phyloP scores from a whole-genome alignment of 1,284 basidiomycete genomes.

The Cutaneotrichosporon mucoides region DNA sequence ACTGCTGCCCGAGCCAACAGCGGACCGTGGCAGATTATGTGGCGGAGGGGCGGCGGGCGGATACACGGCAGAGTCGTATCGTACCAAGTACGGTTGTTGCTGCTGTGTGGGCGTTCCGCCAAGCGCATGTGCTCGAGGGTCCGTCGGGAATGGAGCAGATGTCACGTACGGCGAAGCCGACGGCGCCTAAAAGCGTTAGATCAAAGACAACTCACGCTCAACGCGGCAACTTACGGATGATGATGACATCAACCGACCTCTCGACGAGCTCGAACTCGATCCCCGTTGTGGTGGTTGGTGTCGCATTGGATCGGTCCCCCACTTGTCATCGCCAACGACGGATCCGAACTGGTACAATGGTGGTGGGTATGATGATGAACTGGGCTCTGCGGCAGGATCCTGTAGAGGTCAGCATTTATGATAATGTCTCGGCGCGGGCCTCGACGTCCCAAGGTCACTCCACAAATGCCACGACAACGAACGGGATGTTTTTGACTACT shows the following conservation, averaged over 20 bases:
- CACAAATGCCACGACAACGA: too few relatives aligned
- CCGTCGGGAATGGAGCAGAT: slow-evolving; percentile 32
- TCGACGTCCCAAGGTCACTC: too few relatives aligned
- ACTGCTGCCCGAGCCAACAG: slow-evolving; percentile 12
- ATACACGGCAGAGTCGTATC: slow-evolving; percentile 36
- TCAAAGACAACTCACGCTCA: too few relatives aligned
- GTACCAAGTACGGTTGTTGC: slow-evolving; percentile 19
- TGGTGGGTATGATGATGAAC: slow-evolving; percentile 20
- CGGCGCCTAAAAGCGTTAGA: slow-evolving; percentile 26
- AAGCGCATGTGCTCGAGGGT: slow-evolving; percentile 31
- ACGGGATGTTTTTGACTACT: slow-evolving; percentile 2
- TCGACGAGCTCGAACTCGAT: slow-evolving; percentile 15
- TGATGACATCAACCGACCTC: slow-evolving; percentile 30
- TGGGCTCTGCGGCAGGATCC: slow-evolving; percentile 13
- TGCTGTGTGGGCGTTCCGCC: slow-evolving; percentile 11
- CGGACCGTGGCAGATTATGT: slow-evolving; percentile 25
- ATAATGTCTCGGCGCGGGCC: too few relatives aligned
- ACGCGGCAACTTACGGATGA: slow-evolving; percentile 27
- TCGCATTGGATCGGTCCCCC: slow-evolving; percentile 4
- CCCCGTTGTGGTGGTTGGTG: slow-evolving; percentile 11
- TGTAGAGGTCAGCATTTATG: slow-evolving; percentile 2
- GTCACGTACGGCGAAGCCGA: slow-evolving; percentile 37
- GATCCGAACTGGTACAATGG: slow-evolving; percentile 22
- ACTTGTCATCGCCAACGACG: slow-evolving; percentile 10
- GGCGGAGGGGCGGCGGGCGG: slow-evolving; percentile 19